Evolutionary conservation across 2,329 filamentous ascomycete species (phyloP).

Genomic region (Fusarium annulatum): DNA sequence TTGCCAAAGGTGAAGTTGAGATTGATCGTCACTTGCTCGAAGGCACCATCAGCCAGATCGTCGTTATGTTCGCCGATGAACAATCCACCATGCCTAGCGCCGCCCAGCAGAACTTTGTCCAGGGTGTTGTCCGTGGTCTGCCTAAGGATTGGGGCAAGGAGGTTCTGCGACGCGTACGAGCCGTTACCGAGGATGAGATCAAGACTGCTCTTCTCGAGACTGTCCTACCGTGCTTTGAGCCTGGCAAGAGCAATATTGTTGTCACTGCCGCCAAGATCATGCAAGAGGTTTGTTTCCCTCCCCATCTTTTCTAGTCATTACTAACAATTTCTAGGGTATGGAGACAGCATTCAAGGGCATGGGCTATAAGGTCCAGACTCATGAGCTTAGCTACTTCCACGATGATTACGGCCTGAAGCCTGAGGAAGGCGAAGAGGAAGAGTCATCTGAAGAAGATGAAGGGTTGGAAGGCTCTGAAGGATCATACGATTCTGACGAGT

Average conservation of each 20-base stretch:
- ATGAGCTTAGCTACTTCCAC: slow-evolving; percentile 81
- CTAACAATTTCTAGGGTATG: slow-evolving; percentile 67
- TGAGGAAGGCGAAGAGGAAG: slow-evolving; percentile 68
- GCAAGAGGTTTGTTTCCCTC: slow-evolving; percentile 74
- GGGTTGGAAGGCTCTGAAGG: slow-evolving; percentile 48
- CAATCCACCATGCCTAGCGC: slow-evolving; percentile 87
- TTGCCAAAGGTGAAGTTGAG: slow-evolving; percentile 75
- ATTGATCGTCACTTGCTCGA: slow-evolving; percentile 88
- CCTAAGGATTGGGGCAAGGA: slow-evolving; percentile 81
- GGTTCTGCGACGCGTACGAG: slow-evolving; percentile 80
- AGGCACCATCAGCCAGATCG: slow-evolving; percentile 89
- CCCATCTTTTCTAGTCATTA: not conserved
- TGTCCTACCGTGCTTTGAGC: slow-evolving; percentile 82
- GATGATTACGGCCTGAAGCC: slow-evolving; percentile 87
- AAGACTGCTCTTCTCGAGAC: slow-evolving; percentile 78
- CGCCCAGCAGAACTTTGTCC: slow-evolving; percentile 84
- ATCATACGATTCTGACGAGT: slow-evolving; percentile 47
- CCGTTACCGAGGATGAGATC: slow-evolving; percentile 81
- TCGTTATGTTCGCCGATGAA: slow-evolving; percentile 87
- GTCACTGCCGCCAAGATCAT: slow-evolving; percentile 89
- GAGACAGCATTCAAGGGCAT: slow-evolving; percentile 77
- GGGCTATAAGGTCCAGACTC: slow-evolving; percentile 83
- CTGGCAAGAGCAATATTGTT: slow-evolving; percentile 84
- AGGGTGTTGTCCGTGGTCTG: slow-evolving; percentile 81
- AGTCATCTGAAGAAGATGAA: slow-evolving; percentile 60